phyloP scores from a whole-genome alignment of 306 rosid species.

The Castanea crenata region DNA sequence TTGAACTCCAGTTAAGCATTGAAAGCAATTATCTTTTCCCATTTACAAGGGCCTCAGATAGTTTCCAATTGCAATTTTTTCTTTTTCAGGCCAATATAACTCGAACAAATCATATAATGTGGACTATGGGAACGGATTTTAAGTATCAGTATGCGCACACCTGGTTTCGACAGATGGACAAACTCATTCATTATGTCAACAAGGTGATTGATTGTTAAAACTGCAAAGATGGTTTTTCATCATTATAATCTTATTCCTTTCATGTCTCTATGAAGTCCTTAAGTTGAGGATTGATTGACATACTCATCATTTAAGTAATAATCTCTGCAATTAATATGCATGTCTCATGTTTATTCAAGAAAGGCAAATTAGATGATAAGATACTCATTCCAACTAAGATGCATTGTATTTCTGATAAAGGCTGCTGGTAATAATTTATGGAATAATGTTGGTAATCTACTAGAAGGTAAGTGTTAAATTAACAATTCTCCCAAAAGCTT shows the following conservation, averaged over 20 bases:
- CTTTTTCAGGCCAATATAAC: conserved; percentile 85
- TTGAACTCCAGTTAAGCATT: conserved; percentile 3
- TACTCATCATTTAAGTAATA: background rate
- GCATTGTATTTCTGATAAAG: background rate
- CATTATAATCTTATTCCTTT: background rate
- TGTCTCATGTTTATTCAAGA: background rate
- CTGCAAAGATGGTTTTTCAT: background rate
- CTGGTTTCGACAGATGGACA: conserved; percentile 94
- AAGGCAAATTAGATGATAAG: background rate
- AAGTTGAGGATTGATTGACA: background rate
- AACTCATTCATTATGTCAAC: conserved; percentile 91
- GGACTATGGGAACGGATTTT: conserved; percentile 99
- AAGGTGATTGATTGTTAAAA: conserved; percentile 37
- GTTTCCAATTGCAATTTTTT: conserved; percentile 26
- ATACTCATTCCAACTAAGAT: background rate
- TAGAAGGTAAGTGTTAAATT: background rate
- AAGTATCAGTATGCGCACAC: conserved; percentile 84
- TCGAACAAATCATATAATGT: conserved; percentile 93
- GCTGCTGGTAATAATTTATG: background rate
- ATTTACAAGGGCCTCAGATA: conserved; percentile 18
- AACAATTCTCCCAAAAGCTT: too few species aligned
- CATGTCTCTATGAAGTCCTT: background rate
- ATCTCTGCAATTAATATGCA: background rate
- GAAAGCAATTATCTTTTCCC: conserved; percentile 5
- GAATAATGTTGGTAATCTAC: background rate